These are phyloP conservation scores for Myxozyma nipponensis DNA, from an alignment of 805 yeast species.

Conservation along the genomic window DNA sequence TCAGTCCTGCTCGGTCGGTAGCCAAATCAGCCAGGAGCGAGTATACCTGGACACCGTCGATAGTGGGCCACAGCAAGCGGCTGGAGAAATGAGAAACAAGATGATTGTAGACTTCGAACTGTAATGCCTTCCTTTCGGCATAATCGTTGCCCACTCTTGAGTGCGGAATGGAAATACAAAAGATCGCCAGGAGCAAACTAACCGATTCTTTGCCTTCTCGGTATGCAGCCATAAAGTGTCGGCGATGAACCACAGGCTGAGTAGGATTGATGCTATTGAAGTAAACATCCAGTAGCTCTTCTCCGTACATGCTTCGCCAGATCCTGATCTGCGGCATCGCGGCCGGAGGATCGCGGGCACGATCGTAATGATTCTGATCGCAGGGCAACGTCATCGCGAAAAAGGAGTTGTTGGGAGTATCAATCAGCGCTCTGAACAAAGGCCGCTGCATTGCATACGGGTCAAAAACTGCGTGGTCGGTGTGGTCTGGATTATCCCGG, in stretches of 20 bases:
- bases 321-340: slow-evolving; percentile 5
- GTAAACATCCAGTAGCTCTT: slow-evolving; percentile 6
- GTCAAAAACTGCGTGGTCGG: no score
- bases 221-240: slow-evolving; percentile 19
- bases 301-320: slow-evolving; percentile 18
- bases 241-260: slow-evolving; percentile 21
- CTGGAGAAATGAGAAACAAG: slow-evolving; percentile 2
- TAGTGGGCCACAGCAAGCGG: slow-evolving; percentile 8
- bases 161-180: slow-evolving; percentile 11
- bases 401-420: slow-evolving; percentile 3
- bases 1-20: slow-evolving; percentile 16
- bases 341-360: slow-evolving; percentile 1
- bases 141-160: background rate
- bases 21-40: slow-evolving; percentile 11
- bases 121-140: slow-evolving; percentile 10
- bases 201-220: slow-evolving; percentile 11
- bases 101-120: slow-evolving; percentile 10
- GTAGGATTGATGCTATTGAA: slow-evolving; percentile 10
- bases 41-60: slow-evolving; percentile 17
- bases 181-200: slow-evolving; percentile 21
- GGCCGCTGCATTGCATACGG: background rate
- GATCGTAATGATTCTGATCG: slow-evolving; percentile 2
- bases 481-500: background rate
- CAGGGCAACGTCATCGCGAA: slow-evolving; percentile 10
- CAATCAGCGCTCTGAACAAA: slow-evolving; percentile 3